These are phyloP conservation scores for Retiboletus flavoniger DNA, from an alignment of 1,284 basidiomycete genomes.

Conservation along the genomic window DNA sequence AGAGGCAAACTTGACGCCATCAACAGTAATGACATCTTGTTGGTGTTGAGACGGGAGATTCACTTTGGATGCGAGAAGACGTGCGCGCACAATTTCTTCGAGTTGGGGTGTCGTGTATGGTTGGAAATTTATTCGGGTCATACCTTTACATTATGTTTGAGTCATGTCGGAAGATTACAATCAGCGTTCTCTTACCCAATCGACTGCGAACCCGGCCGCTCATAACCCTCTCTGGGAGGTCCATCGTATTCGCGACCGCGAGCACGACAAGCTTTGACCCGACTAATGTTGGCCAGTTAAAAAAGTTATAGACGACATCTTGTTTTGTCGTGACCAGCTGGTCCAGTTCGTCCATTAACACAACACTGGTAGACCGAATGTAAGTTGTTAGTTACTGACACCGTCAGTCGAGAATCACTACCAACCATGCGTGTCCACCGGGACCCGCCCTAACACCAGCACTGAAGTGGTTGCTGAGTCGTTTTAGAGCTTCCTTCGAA, in stretches of 20 bases:
- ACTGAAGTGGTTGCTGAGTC: slow-evolving; percentile 62
- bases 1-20: slow-evolving; percentile 87
- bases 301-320: slow-evolving; percentile 99
- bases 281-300: slow-evolving; percentile 95
- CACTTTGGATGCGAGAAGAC: slow-evolving; percentile 63
- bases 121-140: slow-evolving; percentile 93
- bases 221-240: slow-evolving; percentile 92
- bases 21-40: slow-evolving; percentile 62
- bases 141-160: slow-evolving; percentile 52
- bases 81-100: slow-evolving; percentile 82
- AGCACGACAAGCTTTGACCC: slow-evolving; percentile 90
- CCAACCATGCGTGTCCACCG: slow-evolving; percentile 67
- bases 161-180: background rate
- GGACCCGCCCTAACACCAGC: slow-evolving; percentile 57
- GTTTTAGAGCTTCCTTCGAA: slow-evolving; percentile 70
- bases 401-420: slow-evolving; percentile 12
- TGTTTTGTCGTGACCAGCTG: slow-evolving; percentile 95
- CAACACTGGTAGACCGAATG: slow-evolving; percentile 59
- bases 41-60: slow-evolving; percentile 37
- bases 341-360: slow-evolving; percentile 98
- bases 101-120: slow-evolving; percentile 86
- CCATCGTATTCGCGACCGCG: slow-evolving; percentile 98
- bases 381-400: background rate
- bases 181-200: slow-evolving; percentile 58
- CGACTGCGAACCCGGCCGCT: slow-evolving; percentile 90